Base-by-base conservation (phyloP, 2,329 filamentous ascomycete genomes). In the Venturia effusa region DNA sequence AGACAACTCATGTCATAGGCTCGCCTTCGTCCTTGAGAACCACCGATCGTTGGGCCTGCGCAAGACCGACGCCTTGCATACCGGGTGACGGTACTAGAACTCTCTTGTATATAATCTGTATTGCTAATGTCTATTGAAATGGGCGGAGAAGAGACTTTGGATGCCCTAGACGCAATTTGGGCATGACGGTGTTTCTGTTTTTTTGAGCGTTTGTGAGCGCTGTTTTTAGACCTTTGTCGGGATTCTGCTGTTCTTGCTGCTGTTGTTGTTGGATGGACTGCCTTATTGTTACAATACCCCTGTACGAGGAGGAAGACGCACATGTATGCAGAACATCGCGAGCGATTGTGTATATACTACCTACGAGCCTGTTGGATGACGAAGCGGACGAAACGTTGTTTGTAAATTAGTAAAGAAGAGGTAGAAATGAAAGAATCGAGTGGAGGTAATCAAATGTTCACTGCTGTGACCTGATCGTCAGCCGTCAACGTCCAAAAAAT, bases 1-100 rank as follows among this genome's bases (percentile, higher is more conserved):
- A 81, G 82, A 71, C 78, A 76, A 59, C 68, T 82, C 57, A 77
- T 80, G 73, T 45, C 48, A 17, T 55, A 27, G 32, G n/a, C 43
- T 48, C 13, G 43, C n/a, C n/a, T 2, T 22, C 43, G 13, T 48
- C 43, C 19, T 4, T 22, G 19, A 6, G 19, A 6, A 45, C 19
- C 19, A 8, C 5, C 5, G 8, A 22, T n/a, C 43, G 22, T 22
- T 7, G 6, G 43, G 43, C 43, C 24, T 22, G 24, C 43, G 43
- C 19, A 22, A n/a, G n/a, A 45, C 17, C 2, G 45, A 51, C 3
- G 43, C n/a, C 24, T 45, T 45, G 41, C 5, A 7, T 22, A n/a
- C 8, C 4, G n/a, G n/a, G n/a, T 10, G n/a, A 22, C 24, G 43
- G 43, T 45, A 10, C 6, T 51, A 4, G 22, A 5, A 13, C 17